phyloP scores from a whole-genome alignment of 441 rosid species.

The Adansonia gregorii region DNA sequence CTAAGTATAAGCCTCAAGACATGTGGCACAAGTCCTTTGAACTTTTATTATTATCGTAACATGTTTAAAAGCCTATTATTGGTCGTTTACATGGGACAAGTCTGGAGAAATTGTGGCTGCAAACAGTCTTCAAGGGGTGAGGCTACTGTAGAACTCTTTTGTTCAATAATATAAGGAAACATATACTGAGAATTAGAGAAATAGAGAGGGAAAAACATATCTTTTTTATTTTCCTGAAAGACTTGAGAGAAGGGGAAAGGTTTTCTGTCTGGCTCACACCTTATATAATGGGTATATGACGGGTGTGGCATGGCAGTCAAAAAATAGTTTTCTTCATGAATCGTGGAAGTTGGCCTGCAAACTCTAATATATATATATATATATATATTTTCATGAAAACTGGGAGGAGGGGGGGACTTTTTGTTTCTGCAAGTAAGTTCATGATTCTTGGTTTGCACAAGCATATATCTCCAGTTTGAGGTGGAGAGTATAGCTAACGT shows the following conservation, averaged over 20 bases:
- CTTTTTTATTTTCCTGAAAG: not conserved
- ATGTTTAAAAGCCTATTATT: not conserved
- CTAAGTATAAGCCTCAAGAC: not conserved
- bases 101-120: not conserved
- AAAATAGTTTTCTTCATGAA: not conserved
- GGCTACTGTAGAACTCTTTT: not conserved
- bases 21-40: no score
- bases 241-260: not conserved
- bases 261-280: not conserved
- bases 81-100: not conserved
- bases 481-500: constrained; percentile 13
- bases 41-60: not conserved
- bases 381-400: no score
- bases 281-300: not conserved
- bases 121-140: not conserved
- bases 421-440: not conserved
- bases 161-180: not conserved
- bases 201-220: not conserved
- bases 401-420: not conserved
- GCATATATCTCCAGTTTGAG: not conserved
- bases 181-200: not conserved
- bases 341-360: no score
- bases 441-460: not conserved
- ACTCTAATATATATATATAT: no score
- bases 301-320: not conserved